phyloP scores from a whole-genome alignment of 2,329 filamentous ascomycete genomes.

The Aspergillus fumigatus region DNA sequence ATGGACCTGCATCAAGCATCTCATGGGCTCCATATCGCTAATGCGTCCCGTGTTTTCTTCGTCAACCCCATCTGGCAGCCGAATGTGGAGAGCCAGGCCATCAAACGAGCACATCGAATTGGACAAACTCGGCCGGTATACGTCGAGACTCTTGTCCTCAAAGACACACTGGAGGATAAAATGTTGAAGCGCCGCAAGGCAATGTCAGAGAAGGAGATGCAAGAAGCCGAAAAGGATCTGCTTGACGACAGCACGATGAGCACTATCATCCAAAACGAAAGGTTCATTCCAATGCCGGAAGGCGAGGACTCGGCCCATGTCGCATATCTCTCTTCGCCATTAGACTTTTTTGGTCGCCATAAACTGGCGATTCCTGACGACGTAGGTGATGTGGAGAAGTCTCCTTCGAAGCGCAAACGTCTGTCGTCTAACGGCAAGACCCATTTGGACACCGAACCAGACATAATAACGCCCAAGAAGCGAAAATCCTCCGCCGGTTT shows the following conservation, averaged over 20 bases:
- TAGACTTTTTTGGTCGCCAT: slow-evolving; percentile 38
- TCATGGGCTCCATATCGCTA: slow-evolving; percentile 78
- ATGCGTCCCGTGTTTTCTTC: slow-evolving; percentile 82
- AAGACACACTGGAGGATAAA: slow-evolving; percentile 76
- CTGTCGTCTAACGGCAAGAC: neutral
- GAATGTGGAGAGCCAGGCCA: slow-evolving; percentile 79
- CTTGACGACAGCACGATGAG: slow-evolving; percentile 57
- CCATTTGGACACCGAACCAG: slow-evolving; percentile 3
- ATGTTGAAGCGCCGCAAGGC: slow-evolving; percentile 68
- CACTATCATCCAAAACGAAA: slow-evolving; percentile 55
- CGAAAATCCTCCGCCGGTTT: slow-evolving; percentile 7
- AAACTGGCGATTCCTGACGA: slow-evolving; percentile 32
- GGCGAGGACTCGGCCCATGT: slow-evolving; percentile 23
- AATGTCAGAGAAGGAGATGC: slow-evolving; percentile 63
- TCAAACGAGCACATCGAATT: slow-evolving; percentile 84
- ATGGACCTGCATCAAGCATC: slow-evolving; percentile 92
- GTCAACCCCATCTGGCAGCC: slow-evolving; percentile 83
- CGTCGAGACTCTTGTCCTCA: slow-evolving; percentile 80
- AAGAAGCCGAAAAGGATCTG: slow-evolving; percentile 52
- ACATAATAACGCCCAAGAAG: slow-evolving; percentile 12
- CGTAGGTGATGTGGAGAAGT: slow-evolving; percentile 6
- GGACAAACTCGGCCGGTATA: slow-evolving; percentile 73
- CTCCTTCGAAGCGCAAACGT: slow-evolving; percentile 12
- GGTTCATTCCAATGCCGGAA: slow-evolving; percentile 41
- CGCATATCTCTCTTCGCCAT: slow-evolving; percentile 25